Evolutionary conservation across 805 yeast genomes (phyloP).

Genomic region (Candida pini): DNA sequence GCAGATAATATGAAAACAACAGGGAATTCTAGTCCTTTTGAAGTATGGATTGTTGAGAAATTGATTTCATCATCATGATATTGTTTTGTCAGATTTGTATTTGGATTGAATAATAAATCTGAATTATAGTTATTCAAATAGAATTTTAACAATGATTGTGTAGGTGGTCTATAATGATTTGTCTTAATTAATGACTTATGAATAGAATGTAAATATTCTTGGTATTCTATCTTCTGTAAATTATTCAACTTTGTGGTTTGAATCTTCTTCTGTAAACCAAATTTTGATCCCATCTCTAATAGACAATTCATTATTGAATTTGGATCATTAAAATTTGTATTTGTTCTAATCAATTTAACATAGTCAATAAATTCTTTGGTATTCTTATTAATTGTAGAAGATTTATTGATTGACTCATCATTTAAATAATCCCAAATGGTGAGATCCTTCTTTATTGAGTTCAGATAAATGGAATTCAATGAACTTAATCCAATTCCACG

Average conservation of each 20-base stretch:
- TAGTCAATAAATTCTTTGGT: conserved; percentile 9
- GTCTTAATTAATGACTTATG: conserved; percentile 26
- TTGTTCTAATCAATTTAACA: conserved; percentile 16
- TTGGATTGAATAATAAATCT: conserved; percentile 18
- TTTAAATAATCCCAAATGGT: conserved; percentile 19
- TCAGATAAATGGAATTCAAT: conserved; percentile 12
- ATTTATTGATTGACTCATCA: conserved; percentile 7
- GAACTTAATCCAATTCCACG: conserved; percentile 19
- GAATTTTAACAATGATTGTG: conserved; percentile 29
- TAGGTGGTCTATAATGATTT: conserved; percentile 19
- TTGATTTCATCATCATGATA: conserved; percentile 35
- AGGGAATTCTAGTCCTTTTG: conserved; percentile 73
- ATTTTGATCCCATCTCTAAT: conserved; percentile 26
- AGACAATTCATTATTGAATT: conserved; percentile 30
- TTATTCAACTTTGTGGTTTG: conserved; percentile 8
- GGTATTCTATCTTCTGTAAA: conserved; percentile 21
- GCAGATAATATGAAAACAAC: conserved; percentile 47
- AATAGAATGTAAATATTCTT: conserved; percentile 31
- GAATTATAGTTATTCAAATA: conserved; percentile 38
- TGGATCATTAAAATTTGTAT: conserved; percentile 31
- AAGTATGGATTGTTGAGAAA: conserved; percentile 64
- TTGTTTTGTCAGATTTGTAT: conserved; percentile 18
- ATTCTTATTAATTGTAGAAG: conserved; percentile 3
- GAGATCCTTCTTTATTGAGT: conserved; percentile 15
- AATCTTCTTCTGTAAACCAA: conserved; percentile 32